These are phyloP conservation scores for Eimeria necatrix DNA, from an alignment of 169 alveolate species.

Conservation along the genomic window DNA sequence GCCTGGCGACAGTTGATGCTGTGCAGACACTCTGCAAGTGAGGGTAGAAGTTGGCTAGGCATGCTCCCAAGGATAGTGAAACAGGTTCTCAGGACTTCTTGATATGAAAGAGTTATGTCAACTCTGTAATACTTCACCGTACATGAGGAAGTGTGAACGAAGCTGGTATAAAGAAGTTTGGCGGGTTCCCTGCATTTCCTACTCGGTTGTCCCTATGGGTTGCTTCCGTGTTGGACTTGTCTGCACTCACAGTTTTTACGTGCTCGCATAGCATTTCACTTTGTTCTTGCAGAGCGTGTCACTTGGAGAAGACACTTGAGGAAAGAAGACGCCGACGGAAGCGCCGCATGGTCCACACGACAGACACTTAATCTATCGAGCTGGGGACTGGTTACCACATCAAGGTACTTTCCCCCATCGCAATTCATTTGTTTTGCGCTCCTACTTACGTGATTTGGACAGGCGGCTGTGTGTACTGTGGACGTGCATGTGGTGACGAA, in stretches of 20 bases:
- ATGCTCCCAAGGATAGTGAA: too few species aligned
- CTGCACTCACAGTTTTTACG: neutral
- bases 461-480: too few species aligned
- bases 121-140: too few species aligned
- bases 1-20: constrained; percentile 44
- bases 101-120: too few species aligned
- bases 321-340: constrained; percentile 64
- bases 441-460: too few species aligned
- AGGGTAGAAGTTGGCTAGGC: neutral
- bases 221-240: neutral
- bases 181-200: neutral
- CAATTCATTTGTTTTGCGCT: too few species aligned
- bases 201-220: too few species aligned
- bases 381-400: too few species aligned
- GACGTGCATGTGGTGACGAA: too few species aligned
- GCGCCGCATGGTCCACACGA: constrained; percentile 31
- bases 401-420: too few species aligned
- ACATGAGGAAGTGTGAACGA: neutral
- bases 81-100: too few species aligned
- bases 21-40: constrained; percentile 72
- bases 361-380: too few species aligned
- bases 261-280: neutral
- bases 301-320: constrained; percentile 57
- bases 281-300: constrained; percentile 29
- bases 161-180: neutral